A percentile compares a stretch with the other conserved stretches of the same genome.
phyloP scores from a whole-genome alignment of 257 asterid genomes.

The Solanum verrucosum region DNA sequence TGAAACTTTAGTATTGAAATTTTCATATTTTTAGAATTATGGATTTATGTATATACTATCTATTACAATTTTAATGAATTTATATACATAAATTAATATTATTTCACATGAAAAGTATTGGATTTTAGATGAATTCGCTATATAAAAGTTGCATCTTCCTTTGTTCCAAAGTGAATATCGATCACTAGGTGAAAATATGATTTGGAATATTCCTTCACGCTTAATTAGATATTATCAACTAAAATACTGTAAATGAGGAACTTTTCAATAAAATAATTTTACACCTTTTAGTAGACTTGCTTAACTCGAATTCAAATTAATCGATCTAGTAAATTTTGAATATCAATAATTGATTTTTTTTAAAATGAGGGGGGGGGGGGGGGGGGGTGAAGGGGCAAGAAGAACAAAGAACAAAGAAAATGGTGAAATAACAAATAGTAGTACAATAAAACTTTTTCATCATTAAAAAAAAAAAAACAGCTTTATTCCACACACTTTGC shows the following conservation, averaged over 20 bases:
- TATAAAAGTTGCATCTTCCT: background rate
- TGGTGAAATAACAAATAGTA: background rate
- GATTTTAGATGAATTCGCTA: too few relatives aligned
- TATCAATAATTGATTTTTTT: too few relatives aligned
- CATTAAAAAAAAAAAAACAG: constrained; percentile 10
- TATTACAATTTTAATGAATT: background rate
- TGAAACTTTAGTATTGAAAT: too few relatives aligned
- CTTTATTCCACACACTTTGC: background rate
- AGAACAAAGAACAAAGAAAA: background rate
- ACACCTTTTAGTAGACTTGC: background rate
- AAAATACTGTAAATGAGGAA: background rate
- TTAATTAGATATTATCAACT: too few relatives aligned
- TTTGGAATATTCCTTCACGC: background rate
- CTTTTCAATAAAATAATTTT: background rate
- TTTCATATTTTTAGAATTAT: too few relatives aligned
- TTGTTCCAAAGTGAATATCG: too few relatives aligned
- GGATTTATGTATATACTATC: too few relatives aligned
- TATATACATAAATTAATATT: too few relatives aligned
- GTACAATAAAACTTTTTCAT: constrained; percentile 35
- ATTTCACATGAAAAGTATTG: background rate
- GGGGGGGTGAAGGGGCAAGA: background rate
- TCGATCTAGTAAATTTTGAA: background rate
- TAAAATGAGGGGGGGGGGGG: background rate
- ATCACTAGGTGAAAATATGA: background rate
- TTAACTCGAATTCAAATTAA: background rate